A percentile compares a stretch with the other conserved stretches of the same genome.
Evolutionary conservation across 1,139 yeast species (phyloP).

Genomic region (Chernovozyma aurita): DNA sequence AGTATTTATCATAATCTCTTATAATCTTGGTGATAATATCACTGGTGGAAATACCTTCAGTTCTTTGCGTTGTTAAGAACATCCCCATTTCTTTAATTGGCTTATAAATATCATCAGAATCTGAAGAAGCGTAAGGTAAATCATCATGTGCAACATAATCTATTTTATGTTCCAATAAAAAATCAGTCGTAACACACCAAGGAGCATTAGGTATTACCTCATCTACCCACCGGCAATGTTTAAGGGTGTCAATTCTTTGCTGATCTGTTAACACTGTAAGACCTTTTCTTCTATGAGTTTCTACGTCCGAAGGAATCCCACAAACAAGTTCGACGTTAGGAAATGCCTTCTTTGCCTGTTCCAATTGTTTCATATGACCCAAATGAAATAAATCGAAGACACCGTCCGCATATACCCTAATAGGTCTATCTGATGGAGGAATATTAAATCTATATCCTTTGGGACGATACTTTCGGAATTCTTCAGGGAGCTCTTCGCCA

Average conservation of each 20-base stretch:
- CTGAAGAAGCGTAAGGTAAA: slow-evolving; percentile 85
- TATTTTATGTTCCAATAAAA: slow-evolving; percentile 70
- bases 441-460: slow-evolving; percentile 64
- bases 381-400: slow-evolving; percentile 93
- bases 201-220: slow-evolving; percentile 94
- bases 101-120: slow-evolving; percentile 83
- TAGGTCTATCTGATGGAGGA: slow-evolving; percentile 84
- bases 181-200: slow-evolving; percentile 88
- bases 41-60: slow-evolving; percentile 93
- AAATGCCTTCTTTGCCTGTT: slow-evolving; percentile 92
- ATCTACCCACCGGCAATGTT: slow-evolving; percentile 95
- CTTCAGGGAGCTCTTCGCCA: slow-evolving; percentile 59
- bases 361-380: slow-evolving; percentile 96
- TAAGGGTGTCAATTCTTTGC: slow-evolving; percentile 83
- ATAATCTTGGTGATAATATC: slow-evolving; percentile 94
- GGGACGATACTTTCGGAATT: slow-evolving; percentile 67
- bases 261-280: slow-evolving; percentile 83
- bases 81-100: slow-evolving; percentile 88
- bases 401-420: slow-evolving; percentile 94
- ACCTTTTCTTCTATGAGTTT: slow-evolving; percentile 90
- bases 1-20: slow-evolving; percentile 91
- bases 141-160: slow-evolving; percentile 99
- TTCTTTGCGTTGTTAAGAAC: slow-evolving; percentile 92
- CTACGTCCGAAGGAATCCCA: slow-evolving; percentile 86
- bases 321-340: slow-evolving; percentile 80